Base-by-base conservation (phyloP, 2,329 filamentous ascomycete species). In the Colletotrichum spinosum region DNA sequence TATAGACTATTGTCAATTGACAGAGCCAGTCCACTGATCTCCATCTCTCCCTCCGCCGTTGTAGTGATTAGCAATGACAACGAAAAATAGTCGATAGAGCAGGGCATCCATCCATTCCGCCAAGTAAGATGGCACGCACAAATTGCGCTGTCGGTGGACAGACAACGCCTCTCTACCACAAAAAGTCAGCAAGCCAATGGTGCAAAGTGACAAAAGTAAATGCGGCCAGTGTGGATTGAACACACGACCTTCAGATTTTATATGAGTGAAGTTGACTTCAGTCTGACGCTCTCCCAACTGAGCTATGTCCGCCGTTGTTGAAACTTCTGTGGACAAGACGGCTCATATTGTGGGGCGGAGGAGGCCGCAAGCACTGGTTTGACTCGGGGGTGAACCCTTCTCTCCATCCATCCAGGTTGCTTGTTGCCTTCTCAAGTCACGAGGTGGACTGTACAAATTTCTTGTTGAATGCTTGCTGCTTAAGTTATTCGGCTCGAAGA, bases 161-260 rank as follows among this genome's bases (percentile, higher is more conserved):
- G 41, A 2, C 12, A 13, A n/a, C 4, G 6, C 13, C 6, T n/a
- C 10, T 13, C 41, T 10, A 46, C 25, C 25, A 25, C 25, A 25
- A 25, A 25, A 25, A 25, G 25, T 25, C 3, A 25, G 3, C 25
- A 25, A 25, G 25, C 25, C 25, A 15, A 33, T 2, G 2, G 2
- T 6, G 25, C 8, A n/a, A 13, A 57, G 35, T 33, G 15, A 12
- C 48, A 56, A 57, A 0, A 7, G 9, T 49, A 57, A 35, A 42
- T 57, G 55, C 55, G 55, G 55, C 44, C 55, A 57, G 55, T 57
- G 55, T 57, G 54, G 44, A 55, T 53, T 42, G 51, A 53, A 53
- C 51, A 53, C 51, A 49, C 46, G 46, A 49, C 46, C 46, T 49
- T 34, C 46, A 49, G 17, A 48, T 48, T 48, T 34, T 34, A 17